Conservation (phyloP, 371 early-diverging fungal genomes). For the Scutellospora calospora region DNA sequence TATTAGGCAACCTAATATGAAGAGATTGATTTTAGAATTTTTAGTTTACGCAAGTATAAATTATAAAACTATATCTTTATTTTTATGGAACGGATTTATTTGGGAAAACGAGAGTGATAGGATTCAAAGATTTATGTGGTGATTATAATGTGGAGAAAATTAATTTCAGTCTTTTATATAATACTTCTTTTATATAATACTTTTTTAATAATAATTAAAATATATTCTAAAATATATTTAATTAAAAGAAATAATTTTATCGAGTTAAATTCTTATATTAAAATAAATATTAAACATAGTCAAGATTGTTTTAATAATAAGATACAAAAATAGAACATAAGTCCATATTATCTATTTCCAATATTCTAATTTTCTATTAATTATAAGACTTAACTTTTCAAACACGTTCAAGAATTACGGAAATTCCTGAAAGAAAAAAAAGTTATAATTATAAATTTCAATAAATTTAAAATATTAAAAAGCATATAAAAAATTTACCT, state of each 20-base stretch:
- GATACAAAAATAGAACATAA: no score
- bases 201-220: no score
- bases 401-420: constrained; percentile 63
- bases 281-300: no score
- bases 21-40: constrained; percentile 52
- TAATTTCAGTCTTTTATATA: no score
- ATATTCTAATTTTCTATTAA: not conserved
- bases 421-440: constrained; percentile 54
- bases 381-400: constrained; percentile 46
- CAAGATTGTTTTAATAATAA: no score
- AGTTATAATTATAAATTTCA: not conserved
- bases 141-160: not conserved
- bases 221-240: no score
- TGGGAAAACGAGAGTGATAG: constrained; percentile 75
- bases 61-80: constrained; percentile 69
- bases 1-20: constrained; percentile 49
- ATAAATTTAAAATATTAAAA: constrained; percentile 44
- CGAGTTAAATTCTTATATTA: no score
- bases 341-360: no score
- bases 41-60: constrained; percentile 64
- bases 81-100: constrained; percentile 75
- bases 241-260: no score
- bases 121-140: constrained; percentile 94
- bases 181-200: no score
- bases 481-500: constrained; percentile 61